Percentiles rank a stretch among this genome's conserved stretches.
Conservation (phyloP, 1,284 basidiomycete genomes). For the Rhizoctonia solani region DNA sequence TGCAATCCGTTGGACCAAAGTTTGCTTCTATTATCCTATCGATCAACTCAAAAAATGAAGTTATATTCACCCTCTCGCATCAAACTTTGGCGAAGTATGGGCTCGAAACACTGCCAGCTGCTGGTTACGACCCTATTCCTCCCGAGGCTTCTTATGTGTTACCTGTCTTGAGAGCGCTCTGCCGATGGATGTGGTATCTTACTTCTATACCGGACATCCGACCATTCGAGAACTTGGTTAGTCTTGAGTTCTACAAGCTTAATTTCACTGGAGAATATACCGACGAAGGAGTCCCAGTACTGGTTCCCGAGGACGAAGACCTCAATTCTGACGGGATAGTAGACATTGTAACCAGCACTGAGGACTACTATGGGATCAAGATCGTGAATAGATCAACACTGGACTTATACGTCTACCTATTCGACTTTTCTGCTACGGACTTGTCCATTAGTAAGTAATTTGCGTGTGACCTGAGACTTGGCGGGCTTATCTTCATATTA, state of each 20-base stretch:
- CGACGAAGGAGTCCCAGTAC: not conserved
- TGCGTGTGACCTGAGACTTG: too few species aligned
- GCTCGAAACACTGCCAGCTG: not conserved
- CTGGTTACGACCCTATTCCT: not conserved
- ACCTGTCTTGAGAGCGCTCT: not conserved
- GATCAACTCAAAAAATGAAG: not conserved
- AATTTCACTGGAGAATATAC: too few species aligned
- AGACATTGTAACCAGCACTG: not conserved
- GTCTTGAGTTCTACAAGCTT: not conserved
- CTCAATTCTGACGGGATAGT: not conserved
- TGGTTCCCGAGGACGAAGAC: not conserved
- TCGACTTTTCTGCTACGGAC: not conserved
- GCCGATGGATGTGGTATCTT: not conserved
- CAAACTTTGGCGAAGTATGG: not conserved
- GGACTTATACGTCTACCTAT: constrained; percentile 2
- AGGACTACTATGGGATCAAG: not conserved
- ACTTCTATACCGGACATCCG: not conserved
- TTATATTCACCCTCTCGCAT: not conserved
- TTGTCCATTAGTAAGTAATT: constrained; percentile 1
- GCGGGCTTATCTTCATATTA: too few species aligned
- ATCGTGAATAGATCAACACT: not conserved
- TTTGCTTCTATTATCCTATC: not conserved
- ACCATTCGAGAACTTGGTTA: not conserved
- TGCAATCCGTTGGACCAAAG: not conserved
- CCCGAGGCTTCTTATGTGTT: not conserved